Base-by-base conservation (phyloP, 495 filamentous ascomycete species). In the Peziza echinospora region DNA sequence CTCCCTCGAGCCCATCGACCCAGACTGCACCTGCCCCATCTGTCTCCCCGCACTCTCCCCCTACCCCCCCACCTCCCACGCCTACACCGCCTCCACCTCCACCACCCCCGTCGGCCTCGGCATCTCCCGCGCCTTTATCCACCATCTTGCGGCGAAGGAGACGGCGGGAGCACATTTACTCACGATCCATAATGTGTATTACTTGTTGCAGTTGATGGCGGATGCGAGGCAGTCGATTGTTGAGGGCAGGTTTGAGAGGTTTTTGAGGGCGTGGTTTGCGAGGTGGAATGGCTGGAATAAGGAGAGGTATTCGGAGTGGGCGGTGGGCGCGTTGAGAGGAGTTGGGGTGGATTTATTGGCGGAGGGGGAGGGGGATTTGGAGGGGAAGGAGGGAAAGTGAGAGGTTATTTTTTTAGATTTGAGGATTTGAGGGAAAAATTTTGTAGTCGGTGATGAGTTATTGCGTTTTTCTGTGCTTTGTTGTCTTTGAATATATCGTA, bases 161-260 rank as follows among this genome's bases (percentile, higher is more conserved):
- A 96, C 89, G 5, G 89, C 81, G 0, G 87, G 86, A 9, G 89
- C 91, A 17, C 89, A 99, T 67, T 63, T 99, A 62, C 64, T 97
- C 26, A 91, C 84, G 0, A 79, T 93, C 52, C 89, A 99, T 63
- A 96, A 99, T 60, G 83, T 96, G 21, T 81, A 83, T 58, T 91
- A 87, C 56, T 72, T 92, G 51, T 68, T 99, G 23, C 67, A 72
- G 41, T 62, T 99, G 51, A 93, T 96, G 86, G 64, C 66, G 10
- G 63, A 67, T 37, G 76, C 74, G 1, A 69, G 84, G 49, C 64
- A 80, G 46, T 78, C 89, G 22, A 87, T 99, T 55, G 59, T 93
- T 8, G 80, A 80, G 43, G 84, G 91, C 59, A 61, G 68, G 44
- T 94, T 77, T 63, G 84, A 86, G 11, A 71, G 64, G 5, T 96